Evolutionary conservation across 139 green algal genomes (phyloP).

Genomic region (Chlamydomonas sp.): DNA sequence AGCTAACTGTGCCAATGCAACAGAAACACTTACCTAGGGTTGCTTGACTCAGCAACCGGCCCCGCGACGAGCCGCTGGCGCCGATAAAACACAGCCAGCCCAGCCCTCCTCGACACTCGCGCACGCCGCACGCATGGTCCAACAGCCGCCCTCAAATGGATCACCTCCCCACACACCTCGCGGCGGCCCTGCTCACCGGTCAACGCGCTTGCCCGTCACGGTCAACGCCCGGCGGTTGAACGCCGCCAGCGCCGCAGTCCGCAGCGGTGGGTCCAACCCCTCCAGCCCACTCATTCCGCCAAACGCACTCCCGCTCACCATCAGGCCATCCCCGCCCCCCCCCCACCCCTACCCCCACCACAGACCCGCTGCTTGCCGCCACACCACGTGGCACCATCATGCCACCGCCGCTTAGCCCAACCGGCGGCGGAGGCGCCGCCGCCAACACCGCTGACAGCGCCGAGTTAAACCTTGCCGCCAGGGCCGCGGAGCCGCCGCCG

Average conservation of each 20-base stretch:
- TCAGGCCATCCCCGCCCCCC: slow-evolving; percentile 3
- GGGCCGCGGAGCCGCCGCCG: no score
- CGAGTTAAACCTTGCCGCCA: no score
- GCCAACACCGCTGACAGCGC: neutral
- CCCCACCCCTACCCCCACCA: neutral
- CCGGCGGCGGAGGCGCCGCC: neutral
- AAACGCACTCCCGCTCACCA: neutral
- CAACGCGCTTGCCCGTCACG: neutral
- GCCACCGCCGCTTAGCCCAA: neutral
- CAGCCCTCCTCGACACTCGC: no score
- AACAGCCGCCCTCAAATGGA: no score
- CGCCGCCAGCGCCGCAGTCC: neutral
- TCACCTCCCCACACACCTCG: no score
- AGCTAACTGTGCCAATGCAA: no score
- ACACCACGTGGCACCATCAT: neutral
- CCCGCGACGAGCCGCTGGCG: no score
- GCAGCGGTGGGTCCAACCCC: slow-evolving; percentile 11
- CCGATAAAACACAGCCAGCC: no score
- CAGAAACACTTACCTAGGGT: no score
- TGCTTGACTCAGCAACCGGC: no score
- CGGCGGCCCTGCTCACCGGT: no score
- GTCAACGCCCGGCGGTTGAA: slow-evolving; percentile 10
- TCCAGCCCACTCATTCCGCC: neutral
- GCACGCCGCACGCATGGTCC: no score
- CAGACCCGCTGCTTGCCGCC: neutral